These are phyloP conservation scores for Phytophthora pini DNA, from an alignment of 352 stramenopile species.

Conservation along the genomic window DNA sequence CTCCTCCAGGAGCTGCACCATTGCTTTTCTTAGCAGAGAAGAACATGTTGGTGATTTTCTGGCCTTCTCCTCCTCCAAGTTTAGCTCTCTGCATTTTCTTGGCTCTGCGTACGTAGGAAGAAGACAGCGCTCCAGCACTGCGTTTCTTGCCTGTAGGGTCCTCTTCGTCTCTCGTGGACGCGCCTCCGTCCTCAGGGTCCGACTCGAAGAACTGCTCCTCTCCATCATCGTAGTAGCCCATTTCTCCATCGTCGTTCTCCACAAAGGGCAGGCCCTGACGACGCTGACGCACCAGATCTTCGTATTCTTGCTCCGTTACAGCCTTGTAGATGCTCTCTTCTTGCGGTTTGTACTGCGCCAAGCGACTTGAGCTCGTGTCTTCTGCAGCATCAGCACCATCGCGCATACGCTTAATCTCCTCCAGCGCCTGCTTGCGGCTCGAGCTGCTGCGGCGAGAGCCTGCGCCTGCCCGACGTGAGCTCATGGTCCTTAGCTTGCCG, in stretches of 20 bases:
- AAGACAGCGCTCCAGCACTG: conserved; percentile 79
- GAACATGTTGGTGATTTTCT: conserved; percentile 93
- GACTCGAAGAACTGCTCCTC: conserved; percentile 92
- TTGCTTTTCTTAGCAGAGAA: conserved; percentile 56
- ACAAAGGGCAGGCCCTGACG: conserved; percentile 83
- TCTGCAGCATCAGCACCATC: conserved; percentile 34
- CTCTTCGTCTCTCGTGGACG: conserved; percentile 42
- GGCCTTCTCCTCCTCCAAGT: conserved; percentile 67
- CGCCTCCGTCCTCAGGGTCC: conserved; percentile 57
- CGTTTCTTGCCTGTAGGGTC: conserved; percentile 69
- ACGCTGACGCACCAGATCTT: conserved; percentile 82
- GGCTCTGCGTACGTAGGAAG: conserved; percentile 71
- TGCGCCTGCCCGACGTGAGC: conserved; percentile 51
- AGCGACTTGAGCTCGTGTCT: conserved; percentile 39
- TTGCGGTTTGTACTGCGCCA: conserved; percentile 77
- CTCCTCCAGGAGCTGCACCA: conserved; percentile 29
- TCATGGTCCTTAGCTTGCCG: conserved; percentile 45
- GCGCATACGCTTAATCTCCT: conserved; percentile 81
- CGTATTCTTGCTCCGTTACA: conserved; percentile 88
- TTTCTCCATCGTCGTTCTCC: conserved; percentile 84
- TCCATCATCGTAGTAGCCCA: conserved; percentile 90
- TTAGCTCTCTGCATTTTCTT: conserved; percentile 90
- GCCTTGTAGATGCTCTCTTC: conserved; percentile 86
- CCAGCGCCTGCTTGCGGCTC: conserved; percentile 61
- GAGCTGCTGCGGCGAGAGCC: conserved; percentile 44